phyloP scores from a whole-genome alignment of 306 rosid genomes.

The Pachyrhizus erosus region DNA sequence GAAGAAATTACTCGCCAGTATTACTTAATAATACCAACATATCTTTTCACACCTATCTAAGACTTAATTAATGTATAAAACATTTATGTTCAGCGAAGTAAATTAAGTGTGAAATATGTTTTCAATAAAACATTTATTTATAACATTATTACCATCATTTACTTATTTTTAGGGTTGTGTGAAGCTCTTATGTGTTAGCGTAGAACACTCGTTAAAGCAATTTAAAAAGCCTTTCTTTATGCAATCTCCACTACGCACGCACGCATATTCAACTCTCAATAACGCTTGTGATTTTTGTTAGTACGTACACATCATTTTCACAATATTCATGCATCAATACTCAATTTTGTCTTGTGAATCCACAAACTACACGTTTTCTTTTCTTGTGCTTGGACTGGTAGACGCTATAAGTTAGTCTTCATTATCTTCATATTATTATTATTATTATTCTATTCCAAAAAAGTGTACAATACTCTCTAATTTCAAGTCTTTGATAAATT shows the following conservation, averaged over 20 bases:
- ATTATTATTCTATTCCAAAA: too few relatives aligned
- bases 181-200: neutral
- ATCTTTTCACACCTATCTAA: neutral
- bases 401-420: too few relatives aligned
- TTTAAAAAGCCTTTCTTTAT: slow-evolving; percentile 46
- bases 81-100: neutral
- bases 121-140: neutral
- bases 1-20: neutral
- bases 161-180: neutral
- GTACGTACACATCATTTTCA: neutral
- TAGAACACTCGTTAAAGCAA: slow-evolving; percentile 32
- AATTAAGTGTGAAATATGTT: neutral
- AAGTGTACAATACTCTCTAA: too few relatives aligned
- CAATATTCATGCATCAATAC: slow-evolving; percentile 14
- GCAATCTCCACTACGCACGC: neutral
- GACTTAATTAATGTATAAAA: neutral
- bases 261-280: neutral
- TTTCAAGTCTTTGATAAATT: neutral
- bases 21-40: neutral
- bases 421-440: too few relatives aligned
- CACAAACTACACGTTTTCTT: neutral
- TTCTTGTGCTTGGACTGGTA: neutral
- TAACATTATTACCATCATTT: neutral
- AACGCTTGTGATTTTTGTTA: neutral
- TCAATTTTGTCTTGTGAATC: neutral